phyloP scores from a whole-genome alignment of 2,329 filamentous ascomycete genomes.

The Clonostachys rosea region DNA sequence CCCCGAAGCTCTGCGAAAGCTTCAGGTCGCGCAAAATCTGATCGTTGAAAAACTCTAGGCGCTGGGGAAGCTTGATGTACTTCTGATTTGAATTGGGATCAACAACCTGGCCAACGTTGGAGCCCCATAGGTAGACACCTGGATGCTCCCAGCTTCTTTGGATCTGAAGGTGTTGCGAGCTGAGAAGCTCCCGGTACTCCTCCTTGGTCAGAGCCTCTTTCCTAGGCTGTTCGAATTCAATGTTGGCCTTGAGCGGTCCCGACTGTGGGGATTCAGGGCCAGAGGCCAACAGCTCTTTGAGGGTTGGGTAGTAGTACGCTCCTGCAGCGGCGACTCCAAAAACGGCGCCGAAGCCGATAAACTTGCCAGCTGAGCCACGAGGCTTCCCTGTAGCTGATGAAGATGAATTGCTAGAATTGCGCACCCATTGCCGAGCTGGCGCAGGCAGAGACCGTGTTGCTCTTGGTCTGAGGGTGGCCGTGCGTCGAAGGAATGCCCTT shows the following conservation, averaged over 20 bases:
- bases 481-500: conserved; percentile 17
- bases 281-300: conserved; percentile 18
- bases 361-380: conserved; percentile 16
- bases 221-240: conserved; percentile 66
- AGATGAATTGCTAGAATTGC: conserved; percentile 14
- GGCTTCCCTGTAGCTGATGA: conserved; percentile 6
- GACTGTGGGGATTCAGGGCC: conserved; percentile 4
- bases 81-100: conserved; percentile 76
- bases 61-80: conserved; percentile 73
- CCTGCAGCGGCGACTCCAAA: conserved; percentile 32
- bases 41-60: conserved; percentile 79
- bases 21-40: conserved; percentile 83
- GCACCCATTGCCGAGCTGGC: conserved; percentile 19
- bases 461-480: conserved; percentile 10
- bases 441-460: conserved; percentile 10
- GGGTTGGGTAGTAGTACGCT: conserved; percentile 28
- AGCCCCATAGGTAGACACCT: conserved; percentile 91
- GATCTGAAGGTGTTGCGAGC: conserved; percentile 83
- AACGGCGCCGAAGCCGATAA: conserved; percentile 21
- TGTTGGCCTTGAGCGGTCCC: conserved; percentile 35
- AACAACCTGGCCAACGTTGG: conserved; percentile 78
- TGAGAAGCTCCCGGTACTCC: conserved; percentile 71
- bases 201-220: conserved; percentile 57
- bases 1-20: conserved; percentile 76
- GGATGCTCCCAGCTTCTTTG: conserved; percentile 78